Evolutionary conservation across 2,329 filamentous ascomycete genomes (phyloP), one percentile per base, ranked within the genome.

Genomic region (Trichoderma sp.): DNA sequence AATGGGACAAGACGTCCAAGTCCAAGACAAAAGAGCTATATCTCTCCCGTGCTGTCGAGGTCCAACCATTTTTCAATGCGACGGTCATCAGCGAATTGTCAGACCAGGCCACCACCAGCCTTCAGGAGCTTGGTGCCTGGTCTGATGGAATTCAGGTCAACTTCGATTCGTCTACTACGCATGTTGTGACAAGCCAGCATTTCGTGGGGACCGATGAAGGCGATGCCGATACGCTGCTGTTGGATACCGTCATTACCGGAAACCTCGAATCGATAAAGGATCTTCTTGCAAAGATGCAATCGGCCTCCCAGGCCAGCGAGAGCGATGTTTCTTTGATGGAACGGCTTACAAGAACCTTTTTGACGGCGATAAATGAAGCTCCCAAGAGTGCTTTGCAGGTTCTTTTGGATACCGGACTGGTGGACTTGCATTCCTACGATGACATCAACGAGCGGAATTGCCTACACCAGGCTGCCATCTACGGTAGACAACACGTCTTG

Each of bases 1-100:
- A 99, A 89, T 99, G 96, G 96, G 96, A 99, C 84, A 99, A 99
- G 88, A 98, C 95, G 1, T 98, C 95, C 76, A 99, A 98, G 87
- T 98, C 95, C 66, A 95, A 95, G 81, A 98, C 96, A 73, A 99
- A 99, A 82, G 96, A 98, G 83, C 88, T 98, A 53, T 99, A 98
- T 80, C 90, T 99, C 43, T 97, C 97, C 11, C 89, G 96, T 73
- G 96, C 96, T 9, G 95, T 99, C 74, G 96, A 99, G 81, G 95
- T 98, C 8, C 96, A 98, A 79, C 96, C 96, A 7, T 98, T 97
- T 82, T 99, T 98, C 87, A 98, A 99, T 82, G 91, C 95, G 60
- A 93, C 97, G 75, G 94, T 98, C 76, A 97, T 99, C 79, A 97
- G 95, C 82, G 95, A 97, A 78, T 88, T 99, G 12, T 98, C 96